These are phyloP conservation scores for Tranzscheliella williamsii DNA, from an alignment of 1,284 basidiomycete genomes.

Conservation along the genomic window DNA sequence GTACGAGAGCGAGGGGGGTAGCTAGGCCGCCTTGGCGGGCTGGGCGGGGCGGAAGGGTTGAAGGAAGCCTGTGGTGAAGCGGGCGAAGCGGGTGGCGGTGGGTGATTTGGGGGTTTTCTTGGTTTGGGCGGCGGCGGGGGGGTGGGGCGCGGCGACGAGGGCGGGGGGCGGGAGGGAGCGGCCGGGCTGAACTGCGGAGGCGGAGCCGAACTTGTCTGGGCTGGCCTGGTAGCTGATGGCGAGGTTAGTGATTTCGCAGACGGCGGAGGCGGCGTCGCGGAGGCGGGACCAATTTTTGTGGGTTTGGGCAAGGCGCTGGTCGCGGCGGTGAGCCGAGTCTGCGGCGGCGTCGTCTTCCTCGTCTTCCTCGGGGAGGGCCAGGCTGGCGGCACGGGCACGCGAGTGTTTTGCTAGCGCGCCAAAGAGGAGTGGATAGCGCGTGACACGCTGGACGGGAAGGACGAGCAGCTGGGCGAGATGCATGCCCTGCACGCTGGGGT, in stretches of 20 bases:
- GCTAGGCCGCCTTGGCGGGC: too few species aligned
- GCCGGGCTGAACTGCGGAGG: too few species aligned
- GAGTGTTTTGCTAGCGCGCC: slow-evolving; percentile 12
- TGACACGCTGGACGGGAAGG: slow-evolving; percentile 12
- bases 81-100: too few species aligned
- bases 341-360: slow-evolving; percentile 4
- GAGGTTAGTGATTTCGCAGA: slow-evolving; percentile 13
- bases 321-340: background rate
- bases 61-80: too few species aligned
- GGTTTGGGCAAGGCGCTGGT: slow-evolving; percentile 4
- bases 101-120: too few species aligned
- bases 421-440: slow-evolving; percentile 14
- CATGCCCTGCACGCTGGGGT: slow-evolving; percentile 15
- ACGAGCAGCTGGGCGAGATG: slow-evolving; percentile 14
- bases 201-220: too few species aligned
- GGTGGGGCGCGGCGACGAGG: too few species aligned
- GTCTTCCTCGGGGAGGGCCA: slow-evolving; percentile 6
- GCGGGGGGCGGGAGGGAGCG: too few species aligned
- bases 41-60: too few species aligned
- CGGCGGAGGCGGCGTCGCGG: slow-evolving; percentile 4
- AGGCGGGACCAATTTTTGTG: slow-evolving; percentile 7
- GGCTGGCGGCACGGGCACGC: slow-evolving; percentile 3
- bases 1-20: too few species aligned
- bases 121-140: too few species aligned
- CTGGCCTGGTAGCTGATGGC: slow-evolving; percentile 18